Evolutionary conservation across 1,284 basidiomycete genomes (phyloP).

Genomic region (Paramarasmius palmivorus): DNA sequence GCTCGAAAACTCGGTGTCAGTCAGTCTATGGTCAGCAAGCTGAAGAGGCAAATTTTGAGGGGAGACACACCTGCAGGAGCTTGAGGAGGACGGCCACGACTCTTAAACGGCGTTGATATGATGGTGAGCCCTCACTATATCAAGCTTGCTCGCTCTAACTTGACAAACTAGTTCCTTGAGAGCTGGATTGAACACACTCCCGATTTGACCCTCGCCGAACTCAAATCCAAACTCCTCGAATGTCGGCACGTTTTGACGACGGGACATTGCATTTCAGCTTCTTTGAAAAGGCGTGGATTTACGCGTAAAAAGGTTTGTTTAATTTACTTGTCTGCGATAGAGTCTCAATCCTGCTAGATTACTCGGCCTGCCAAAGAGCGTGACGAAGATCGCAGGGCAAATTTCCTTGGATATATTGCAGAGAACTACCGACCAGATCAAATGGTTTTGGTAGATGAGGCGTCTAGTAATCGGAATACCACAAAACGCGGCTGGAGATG

Average conservation of each 20-base stretch:
- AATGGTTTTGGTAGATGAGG: conserved; percentile 37
- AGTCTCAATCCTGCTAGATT: too few species aligned
- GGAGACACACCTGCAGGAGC: too few species aligned
- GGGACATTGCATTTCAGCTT: neutral
- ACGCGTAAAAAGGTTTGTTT: conserved; percentile 21
- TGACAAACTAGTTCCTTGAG: neutral
- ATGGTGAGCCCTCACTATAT: too few species aligned
- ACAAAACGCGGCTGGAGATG: conserved; percentile 26
- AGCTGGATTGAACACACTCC: neutral
- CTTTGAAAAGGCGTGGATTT: neutral
- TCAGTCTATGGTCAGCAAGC: too few species aligned
- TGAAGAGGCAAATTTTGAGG: too few species aligned
- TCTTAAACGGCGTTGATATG: too few species aligned
- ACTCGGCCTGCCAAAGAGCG: conserved; percentile 22
- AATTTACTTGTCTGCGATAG: too few species aligned
- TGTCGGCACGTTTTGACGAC: neutral
- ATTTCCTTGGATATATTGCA: conserved; percentile 22
- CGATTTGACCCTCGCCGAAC: neutral
- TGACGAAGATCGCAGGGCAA: conserved; percentile 18
- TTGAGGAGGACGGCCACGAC: too few species aligned
- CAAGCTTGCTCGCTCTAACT: too few species aligned
- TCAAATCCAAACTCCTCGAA: neutral
- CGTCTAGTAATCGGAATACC: conserved; percentile 27
- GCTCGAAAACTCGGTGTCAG: too few species aligned
- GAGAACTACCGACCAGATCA: conserved; percentile 25